Evolutionary conservation across 805 yeast species (phyloP), one percentile per base, ranked within the genome.

Genomic region (Saccharomycopsis fodiens): DNA sequence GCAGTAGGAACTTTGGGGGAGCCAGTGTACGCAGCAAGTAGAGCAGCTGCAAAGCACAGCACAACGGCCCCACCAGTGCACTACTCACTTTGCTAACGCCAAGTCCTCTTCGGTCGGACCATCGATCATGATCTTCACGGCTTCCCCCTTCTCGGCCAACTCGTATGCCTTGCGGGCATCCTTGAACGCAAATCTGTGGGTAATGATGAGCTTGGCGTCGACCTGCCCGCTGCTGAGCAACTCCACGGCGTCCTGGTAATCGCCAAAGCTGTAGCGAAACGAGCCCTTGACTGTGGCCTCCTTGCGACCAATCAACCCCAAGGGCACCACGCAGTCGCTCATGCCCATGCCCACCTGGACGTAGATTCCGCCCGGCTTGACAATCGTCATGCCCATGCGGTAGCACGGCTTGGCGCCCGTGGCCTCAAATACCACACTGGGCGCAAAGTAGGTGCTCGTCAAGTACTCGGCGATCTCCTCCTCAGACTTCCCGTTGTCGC

Each of bases 271-370:
- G 65, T 87, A 87, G 62, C 96, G 75, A 73, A 86, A 85, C 35
- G 81, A 76, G 19, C 96, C 96, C 55, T 72, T 77, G 52, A 83
- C 68, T 1, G 73, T 67, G 48, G 85, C 62, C 61, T 87, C 95
- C 58, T 78, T 82, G 51, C 75, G 75, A 32, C 80, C 76, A 42
- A 86, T 64, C 48, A 72, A 76, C 4, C 84, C 76, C 55, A 87
- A 74, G 45, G 95, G 95, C 72, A 87, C 79, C 46, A 70, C 70
- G 50, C 85, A 70, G 41, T 74, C 70, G 34, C 76, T 80, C 41
- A 73, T 76, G 20, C 95, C 93, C 78, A 84, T 84, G 35, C 96
- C 96, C 29, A 85, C 89, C 63, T 85, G 95, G 25, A 85, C 86
- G 55, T 72, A 79, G 41, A 79, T 68, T 19, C 95, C 96, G 45